Evolutionary conservation across 192 early-diverging fungal genomes (phyloP).

Genomic region (Umbelopsis sp.): DNA sequence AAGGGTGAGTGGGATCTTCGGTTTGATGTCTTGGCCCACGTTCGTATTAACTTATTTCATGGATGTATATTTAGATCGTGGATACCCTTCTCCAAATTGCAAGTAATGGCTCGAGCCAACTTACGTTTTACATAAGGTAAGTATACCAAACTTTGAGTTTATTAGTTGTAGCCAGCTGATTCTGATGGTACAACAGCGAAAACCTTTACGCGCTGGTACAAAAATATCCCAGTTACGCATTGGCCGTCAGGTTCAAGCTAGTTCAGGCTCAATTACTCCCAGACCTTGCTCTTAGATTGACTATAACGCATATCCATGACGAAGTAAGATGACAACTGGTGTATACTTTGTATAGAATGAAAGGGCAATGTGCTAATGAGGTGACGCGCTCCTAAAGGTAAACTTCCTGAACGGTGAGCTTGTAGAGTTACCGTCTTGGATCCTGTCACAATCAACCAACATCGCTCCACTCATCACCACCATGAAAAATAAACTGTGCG

Average conservation of each 20-base stretch:
- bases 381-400: not conserved
- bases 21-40: not conserved
- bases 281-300: constrained; percentile 28
- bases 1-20: not conserved
- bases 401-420: constrained; percentile 34
- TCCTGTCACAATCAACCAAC: constrained; percentile 22
- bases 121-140: not conserved
- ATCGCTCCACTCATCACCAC: constrained; percentile 13
- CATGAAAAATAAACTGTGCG: constrained; percentile 26
- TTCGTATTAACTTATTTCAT: not conserved
- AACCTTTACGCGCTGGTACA: constrained; percentile 28
- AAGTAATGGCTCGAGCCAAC: constrained; percentile 2
- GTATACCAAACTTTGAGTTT: not conserved
- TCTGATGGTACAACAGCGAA: constrained; percentile 18
- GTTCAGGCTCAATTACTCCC: constrained; percentile 29
- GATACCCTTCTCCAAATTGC: constrained; percentile 12
- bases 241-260: constrained; percentile 27
- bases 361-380: not conserved
- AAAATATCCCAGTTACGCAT: constrained; percentile 23
- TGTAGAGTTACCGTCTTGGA: constrained; percentile 22
- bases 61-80: not conserved
- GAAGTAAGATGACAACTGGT: constrained; percentile 8
- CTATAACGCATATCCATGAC: constrained; percentile 29
- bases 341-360: not conserved
- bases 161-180: not conserved